Evolutionary conservation across 352 stramenopile genomes (phyloP).

Genomic region (Poterioochromonas sp.): DNA sequence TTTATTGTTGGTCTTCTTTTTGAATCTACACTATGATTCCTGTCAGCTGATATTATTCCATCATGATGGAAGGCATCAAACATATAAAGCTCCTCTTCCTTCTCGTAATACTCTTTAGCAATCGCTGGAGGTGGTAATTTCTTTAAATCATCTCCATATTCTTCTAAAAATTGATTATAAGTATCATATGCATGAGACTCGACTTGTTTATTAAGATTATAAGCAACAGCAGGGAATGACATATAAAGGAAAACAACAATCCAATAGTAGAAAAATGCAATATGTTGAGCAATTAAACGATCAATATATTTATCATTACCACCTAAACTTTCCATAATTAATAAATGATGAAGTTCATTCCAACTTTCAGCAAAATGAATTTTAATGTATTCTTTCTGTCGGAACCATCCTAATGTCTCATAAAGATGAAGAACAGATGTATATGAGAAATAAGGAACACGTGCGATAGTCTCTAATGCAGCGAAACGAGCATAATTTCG

Average conservation of each 20-base stretch:
- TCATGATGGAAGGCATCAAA: constrained; percentile 44
- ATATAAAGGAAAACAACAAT: constrained; percentile 47
- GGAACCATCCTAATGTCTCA: constrained; percentile 58
- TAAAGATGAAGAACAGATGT: constrained; percentile 63
- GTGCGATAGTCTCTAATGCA: constrained; percentile 66
- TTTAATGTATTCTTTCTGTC: constrained; percentile 46
- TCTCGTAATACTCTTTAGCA: constrained; percentile 35
- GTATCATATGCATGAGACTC: constrained; percentile 50
- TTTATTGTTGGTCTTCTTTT: constrained; percentile 50
- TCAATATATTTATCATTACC: constrained; percentile 53
- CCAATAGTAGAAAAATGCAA: constrained; percentile 62
- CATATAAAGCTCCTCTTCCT: constrained; percentile 34
- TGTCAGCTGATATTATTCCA: not conserved
- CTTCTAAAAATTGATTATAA: constrained; percentile 47
- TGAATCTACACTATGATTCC: not conserved
- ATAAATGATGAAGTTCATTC: constrained; percentile 72
- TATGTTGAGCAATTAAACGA: constrained; percentile 59
- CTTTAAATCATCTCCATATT: constrained; percentile 45
- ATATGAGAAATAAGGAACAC: constrained; percentile 58
- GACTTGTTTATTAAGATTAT: constrained; percentile 38
- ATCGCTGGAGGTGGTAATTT: constrained; percentile 38
- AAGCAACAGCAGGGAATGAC: constrained; percentile 43
- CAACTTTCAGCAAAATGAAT: constrained; percentile 65
- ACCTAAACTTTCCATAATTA: constrained; percentile 72
- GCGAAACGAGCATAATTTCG: constrained; percentile 64